phyloP scores from a whole-genome alignment of 768 basidiomycete genomes.

The Boletellus sp. region DNA sequence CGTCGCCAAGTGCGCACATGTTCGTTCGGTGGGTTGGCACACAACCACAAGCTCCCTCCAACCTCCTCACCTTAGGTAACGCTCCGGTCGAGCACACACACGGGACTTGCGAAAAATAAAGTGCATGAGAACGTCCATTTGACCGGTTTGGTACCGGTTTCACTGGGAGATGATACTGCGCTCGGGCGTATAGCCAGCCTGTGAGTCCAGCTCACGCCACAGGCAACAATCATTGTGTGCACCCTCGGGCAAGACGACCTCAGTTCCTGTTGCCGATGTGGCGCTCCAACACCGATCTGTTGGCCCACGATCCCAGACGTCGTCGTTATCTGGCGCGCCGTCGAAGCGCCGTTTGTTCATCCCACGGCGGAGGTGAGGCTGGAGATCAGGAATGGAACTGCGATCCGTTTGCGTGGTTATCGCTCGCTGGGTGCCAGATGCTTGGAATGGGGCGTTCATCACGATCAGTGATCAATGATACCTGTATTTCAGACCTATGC shows the following conservation, averaged over 20 bases:
- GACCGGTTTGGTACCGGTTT: slow-evolving; percentile 10
- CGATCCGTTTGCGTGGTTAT: too few species aligned
- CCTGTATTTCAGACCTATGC: too few species aligned
- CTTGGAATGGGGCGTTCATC: too few species aligned
- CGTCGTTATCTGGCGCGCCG: not conserved
- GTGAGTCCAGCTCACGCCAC: slow-evolving; percentile 11
- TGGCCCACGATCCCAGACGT: too few species aligned
- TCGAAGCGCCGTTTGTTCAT: too few species aligned
- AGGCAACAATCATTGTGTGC: slow-evolving; percentile 11
- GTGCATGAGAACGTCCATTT: slow-evolving; percentile 20
- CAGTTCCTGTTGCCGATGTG: slow-evolving; percentile 6
- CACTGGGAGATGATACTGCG: slow-evolving; percentile 5
- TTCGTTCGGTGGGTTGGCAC: slow-evolving; percentile 9
- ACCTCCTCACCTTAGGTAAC: too few species aligned
- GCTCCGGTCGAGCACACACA: not conserved
- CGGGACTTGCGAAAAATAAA: not conserved
- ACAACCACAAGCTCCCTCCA: not conserved
- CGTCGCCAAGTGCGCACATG: slow-evolving; percentile 5
- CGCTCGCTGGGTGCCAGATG: too few species aligned
- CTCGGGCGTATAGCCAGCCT: not conserved
- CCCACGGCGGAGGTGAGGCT: too few species aligned
- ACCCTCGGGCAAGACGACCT: slow-evolving; percentile 1
- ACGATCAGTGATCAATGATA: too few species aligned
- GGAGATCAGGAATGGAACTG: too few species aligned
- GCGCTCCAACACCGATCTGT: too few species aligned